Evolutionary conservation across 176 grass and related monocot species (phyloP), one percentile per base, ranked within the genome.

Genomic region (Avena sativa): DNA sequence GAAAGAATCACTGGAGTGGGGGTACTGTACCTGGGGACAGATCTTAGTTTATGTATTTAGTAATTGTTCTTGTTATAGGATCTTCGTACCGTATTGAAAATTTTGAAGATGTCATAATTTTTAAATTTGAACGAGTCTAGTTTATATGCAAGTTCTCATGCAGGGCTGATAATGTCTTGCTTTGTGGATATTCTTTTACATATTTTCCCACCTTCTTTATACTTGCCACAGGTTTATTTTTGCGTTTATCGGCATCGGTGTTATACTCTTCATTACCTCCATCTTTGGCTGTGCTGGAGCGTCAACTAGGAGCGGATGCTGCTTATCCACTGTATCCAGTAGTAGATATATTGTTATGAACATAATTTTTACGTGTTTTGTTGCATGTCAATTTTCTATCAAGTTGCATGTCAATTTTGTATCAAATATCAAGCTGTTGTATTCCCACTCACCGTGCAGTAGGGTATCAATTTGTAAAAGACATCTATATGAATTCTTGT

Each of bases 291-390:
- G 95, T 72, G 59, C 86, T 73, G 95, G 92, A 84, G 86, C 92
- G 52, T 79, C 89, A 70, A 79, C 87, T 52, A 92, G 84, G 81
- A 94, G 86, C 13, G 90, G 92, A 74, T 97, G 95, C 88, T 97
- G 95, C 86, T 75, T 97, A 52, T 94, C 92, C 80, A 92, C 81
- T 77, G 95, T 97, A 97, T 97, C 95, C 95, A 88, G 40, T 30
- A 64, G 15, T 50, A 70, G 57, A 90, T 21, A 20, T 59, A 38
- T 74, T n/a, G 77, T 68, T 77, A 77, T 74, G 20, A 47, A 79
- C 23, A 64, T 9, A 47, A 51, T 12, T 40, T 66, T 28, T 91
- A 17, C 34, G n/a, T 38, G 26, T 28, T 68, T 69, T 19, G 13
- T 32, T 66, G 72, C 68, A 66, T 87, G 43, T 38, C 51, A 71